Base-by-base conservation (phyloP, 1,284 basidiomycete species). In the Anthracocystis setariae region DNA sequence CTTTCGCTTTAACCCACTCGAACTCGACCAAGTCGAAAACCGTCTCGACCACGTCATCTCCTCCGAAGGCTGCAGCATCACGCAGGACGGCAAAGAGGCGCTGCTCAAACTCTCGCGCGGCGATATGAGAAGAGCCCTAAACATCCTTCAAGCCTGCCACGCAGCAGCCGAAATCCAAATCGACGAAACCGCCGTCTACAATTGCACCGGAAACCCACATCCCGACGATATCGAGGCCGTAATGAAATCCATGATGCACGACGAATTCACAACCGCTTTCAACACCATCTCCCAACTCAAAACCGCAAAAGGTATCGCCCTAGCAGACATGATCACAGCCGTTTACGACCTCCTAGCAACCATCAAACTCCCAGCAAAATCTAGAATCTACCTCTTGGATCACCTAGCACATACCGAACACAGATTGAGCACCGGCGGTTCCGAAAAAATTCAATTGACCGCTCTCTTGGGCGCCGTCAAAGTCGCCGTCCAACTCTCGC, bases 41-140 rank as follows among this genome's bases (percentile, higher is more conserved):
- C 86, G 93, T 53, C 83, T 98, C 42, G 85, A 90, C 51, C 86
- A 85, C 20, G 93, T 99, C 10, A 89, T 98, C 1, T 89, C 92
- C 67, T 86, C 88, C 9, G 96, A 99, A 85, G 87, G 88, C 9
- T 93, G 94, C 62, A 92, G 91, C 48, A 80, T 98, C 33, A 93
- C 92, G 0, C 86, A 88, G 0, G 92, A 94, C 52, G 96, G 95
- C 5, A 91, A 90, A 82, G 87, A 89, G 45, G 95, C 96, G 3
- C 86, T 99, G 35, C 86, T 98, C 42, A 96, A 92, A 82, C 88
- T 99, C 9, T 94, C 93, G 0, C 91, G 90, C 74, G 96, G 96
- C 25, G 96, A 99, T 83, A 99, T 99, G 96, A 90, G 96, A 69
- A 87, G 96, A 53, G 95, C 94, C 1, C 86, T 99, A 42, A 98